Evolutionary conservation across 164 flowering plant genomes (phyloP).

Genomic region (Cinnamomum micranthum): DNA sequence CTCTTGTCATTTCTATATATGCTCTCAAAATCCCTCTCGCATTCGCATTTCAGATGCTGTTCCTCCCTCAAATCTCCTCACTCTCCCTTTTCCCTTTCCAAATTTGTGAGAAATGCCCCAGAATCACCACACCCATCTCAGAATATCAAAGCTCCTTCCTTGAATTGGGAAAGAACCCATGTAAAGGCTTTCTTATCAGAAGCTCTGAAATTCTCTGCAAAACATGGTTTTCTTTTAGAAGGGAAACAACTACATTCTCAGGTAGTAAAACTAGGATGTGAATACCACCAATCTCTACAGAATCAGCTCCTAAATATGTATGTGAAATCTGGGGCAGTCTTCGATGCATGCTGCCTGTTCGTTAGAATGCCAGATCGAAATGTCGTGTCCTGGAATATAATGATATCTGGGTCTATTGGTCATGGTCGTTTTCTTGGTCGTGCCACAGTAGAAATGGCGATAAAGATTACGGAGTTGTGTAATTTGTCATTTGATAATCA

Average conservation of each 20-base stretch:
- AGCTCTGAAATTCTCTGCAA: slow-evolving; percentile 34
- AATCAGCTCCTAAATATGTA: slow-evolving; percentile 41
- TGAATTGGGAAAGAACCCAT: slow-evolving; percentile 9
- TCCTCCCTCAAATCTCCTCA: not conserved
- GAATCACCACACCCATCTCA: no score
- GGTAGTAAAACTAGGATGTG: slow-evolving; percentile 30
- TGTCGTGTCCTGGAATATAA: slow-evolving; percentile 53
- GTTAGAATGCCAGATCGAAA: slow-evolving; percentile 54
- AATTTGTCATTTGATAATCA: not conserved
- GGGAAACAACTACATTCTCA: slow-evolving; percentile 45
- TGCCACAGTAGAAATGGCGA: not conserved
- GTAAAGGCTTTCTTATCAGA: slow-evolving; percentile 20
- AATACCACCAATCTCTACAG: slow-evolving; percentile 23
- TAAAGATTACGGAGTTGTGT: not conserved
- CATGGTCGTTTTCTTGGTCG: slow-evolving; percentile 1
- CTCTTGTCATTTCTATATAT: not conserved
- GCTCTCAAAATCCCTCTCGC: not conserved
- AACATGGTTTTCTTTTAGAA: slow-evolving; percentile 23
- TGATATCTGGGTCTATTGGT: slow-evolving; percentile 37
- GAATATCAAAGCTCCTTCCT: not conserved
- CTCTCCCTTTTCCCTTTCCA: not conserved
- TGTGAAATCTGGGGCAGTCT: slow-evolving; percentile 31
- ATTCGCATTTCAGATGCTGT: not conserved
- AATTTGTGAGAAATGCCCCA: no score
- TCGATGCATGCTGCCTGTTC: slow-evolving; percentile 38